A percentile compares a stretch with the other conserved stretches of the same genome.
These are phyloP conservation scores for Candida michaelii DNA, from an alignment of 805 yeast species.

Conservation along the genomic window DNA sequence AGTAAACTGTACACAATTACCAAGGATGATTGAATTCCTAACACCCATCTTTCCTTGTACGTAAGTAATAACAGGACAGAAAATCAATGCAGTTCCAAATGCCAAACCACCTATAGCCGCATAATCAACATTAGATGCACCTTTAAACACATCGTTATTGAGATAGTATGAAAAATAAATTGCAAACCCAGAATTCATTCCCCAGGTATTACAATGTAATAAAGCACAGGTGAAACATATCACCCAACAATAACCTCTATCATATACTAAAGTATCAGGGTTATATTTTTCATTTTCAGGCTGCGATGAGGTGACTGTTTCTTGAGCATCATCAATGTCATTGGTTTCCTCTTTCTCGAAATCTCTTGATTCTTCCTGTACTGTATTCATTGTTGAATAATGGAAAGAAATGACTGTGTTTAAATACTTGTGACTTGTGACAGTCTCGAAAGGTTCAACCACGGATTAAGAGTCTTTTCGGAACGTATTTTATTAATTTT, in stretches of 20 bases:
- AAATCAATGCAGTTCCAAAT: constrained; percentile 50
- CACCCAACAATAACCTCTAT: constrained; percentile 71
- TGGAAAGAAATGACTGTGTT: no score
- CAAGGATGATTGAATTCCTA: constrained; percentile 42
- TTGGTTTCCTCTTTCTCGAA: neutral
- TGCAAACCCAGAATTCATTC: constrained; percentile 68
- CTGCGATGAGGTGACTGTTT: no score
- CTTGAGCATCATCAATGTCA: no score
- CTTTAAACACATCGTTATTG: constrained; percentile 47
- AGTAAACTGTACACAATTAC: constrained; percentile 49
- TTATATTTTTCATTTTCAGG: neutral
- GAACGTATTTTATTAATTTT: no score
- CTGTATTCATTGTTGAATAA: no score
- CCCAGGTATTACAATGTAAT: constrained; percentile 66
- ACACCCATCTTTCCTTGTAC: constrained; percentile 44
- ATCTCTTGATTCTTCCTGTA: no score
- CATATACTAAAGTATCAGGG: constrained; percentile 21
- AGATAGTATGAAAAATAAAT: constrained; percentile 59
- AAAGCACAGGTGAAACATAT: constrained; percentile 49
- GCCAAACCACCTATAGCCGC: constrained; percentile 69
- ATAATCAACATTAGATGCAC: constrained; percentile 56
- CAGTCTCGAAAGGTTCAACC: no score
- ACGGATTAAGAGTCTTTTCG: no score
- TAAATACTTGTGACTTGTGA: no score
- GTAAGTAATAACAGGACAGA: constrained; percentile 51